phyloP scores from a whole-genome alignment of 2,329 filamentous ascomycete genomes.

The Penicillium vulpinum region DNA sequence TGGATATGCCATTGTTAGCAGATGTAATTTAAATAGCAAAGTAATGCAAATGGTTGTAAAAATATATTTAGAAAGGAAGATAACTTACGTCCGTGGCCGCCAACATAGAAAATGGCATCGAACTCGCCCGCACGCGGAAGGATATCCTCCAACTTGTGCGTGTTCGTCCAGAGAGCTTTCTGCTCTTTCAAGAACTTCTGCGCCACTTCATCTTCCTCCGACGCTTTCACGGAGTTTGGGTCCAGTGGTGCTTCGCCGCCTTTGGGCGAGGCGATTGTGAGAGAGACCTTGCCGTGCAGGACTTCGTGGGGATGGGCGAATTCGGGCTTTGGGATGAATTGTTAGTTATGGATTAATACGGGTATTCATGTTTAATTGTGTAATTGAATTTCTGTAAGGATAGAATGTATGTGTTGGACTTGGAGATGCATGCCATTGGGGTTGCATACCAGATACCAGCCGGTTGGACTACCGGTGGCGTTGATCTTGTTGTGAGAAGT shows the following conservation, averaged over 20 bases:
- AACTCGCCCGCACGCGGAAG: slow-evolving; percentile 60
- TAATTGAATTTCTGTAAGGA: neutral
- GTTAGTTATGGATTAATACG: neutral
- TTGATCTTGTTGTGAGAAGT: slow-evolving; percentile 59
- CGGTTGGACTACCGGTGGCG: slow-evolving; percentile 54
- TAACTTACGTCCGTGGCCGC: slow-evolving; percentile 57
- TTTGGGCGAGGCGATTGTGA: slow-evolving; percentile 62
- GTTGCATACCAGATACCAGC: slow-evolving; percentile 65
- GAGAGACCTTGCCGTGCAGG: slow-evolving; percentile 54
- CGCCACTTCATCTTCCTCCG: slow-evolving; percentile 55
- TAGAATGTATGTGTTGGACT: neutral
- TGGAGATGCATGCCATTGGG: neutral
- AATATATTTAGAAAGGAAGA: neutral
- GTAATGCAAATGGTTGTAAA: too few relatives aligned
- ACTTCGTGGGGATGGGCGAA: slow-evolving; percentile 65
- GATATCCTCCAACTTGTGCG: slow-evolving; percentile 58
- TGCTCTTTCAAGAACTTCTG: slow-evolving; percentile 58
- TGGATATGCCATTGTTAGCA: slow-evolving; percentile 11
- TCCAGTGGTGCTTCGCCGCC: slow-evolving; percentile 65
- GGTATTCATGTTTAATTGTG: neutral
- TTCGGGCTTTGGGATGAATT: slow-evolving; percentile 47
- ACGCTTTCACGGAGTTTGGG: slow-evolving; percentile 56
- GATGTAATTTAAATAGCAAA: neutral
- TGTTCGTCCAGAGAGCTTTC: slow-evolving; percentile 63
- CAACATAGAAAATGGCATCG: slow-evolving; percentile 63